Percentiles rank a stretch among this genome's conserved stretches.
Evolutionary conservation across 2,329 filamentous ascomycete species (phyloP).

Genomic region (Chaetoscypha palmicola): DNA sequence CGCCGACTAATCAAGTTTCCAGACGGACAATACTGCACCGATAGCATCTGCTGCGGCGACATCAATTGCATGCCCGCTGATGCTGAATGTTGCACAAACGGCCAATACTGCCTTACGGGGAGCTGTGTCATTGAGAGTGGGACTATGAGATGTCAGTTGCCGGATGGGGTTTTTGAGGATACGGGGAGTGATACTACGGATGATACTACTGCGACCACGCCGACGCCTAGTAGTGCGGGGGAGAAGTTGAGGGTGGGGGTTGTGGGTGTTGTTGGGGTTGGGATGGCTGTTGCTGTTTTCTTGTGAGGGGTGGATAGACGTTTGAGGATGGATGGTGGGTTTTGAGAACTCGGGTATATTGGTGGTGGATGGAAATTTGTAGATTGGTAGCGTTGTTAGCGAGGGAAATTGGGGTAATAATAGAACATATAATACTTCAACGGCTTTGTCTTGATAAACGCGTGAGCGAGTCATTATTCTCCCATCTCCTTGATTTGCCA

Average conservation of each 20-base stretch:
- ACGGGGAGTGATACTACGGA: background rate
- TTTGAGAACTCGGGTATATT: no score
- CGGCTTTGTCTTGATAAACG: no score
- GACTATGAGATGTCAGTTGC: background rate
- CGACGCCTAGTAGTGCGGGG: background rate
- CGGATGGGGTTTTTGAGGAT: background rate
- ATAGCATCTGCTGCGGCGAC: constrained; percentile 4
- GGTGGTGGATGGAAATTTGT: no score
- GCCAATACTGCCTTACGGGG: background rate
- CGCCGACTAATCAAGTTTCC: background rate
- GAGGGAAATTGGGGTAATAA: no score
- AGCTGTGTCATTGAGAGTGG: background rate
- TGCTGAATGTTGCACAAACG: constrained; percentile 4
- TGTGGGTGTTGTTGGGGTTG: constrained; percentile 1
- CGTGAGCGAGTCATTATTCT: no score
- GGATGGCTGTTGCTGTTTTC: no score
- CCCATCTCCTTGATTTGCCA: no score
- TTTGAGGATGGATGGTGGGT: no score
- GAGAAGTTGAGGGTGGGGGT: background rate
- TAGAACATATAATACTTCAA: no score
- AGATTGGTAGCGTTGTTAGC: no score
- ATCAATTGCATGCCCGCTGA: constrained; percentile 1
- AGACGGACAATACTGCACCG: constrained; percentile 4
- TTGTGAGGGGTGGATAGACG: no score
- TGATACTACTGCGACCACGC: background rate